Evolutionary conservation across 2,329 filamentous ascomycete genomes (phyloP), one percentile per base, ranked within the genome.

Genomic region (Graphilbum ipis-grandicollis): DNA sequence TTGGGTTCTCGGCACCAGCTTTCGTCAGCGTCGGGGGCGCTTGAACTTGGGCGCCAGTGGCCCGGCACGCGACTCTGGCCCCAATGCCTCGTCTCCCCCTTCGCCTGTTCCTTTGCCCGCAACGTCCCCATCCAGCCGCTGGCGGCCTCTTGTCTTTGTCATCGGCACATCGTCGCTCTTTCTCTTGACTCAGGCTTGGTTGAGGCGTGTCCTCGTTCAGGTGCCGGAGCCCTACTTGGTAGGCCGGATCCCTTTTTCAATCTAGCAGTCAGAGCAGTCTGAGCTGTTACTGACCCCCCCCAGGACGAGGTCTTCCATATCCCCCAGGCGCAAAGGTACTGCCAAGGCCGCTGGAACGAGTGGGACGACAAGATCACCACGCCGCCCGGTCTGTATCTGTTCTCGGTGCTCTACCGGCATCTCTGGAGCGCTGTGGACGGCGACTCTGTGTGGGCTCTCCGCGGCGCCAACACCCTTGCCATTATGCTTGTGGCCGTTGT

Each of bases 341-440:
- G 86, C 54, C 54, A 68, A 30, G 76, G 79, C 10, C 68, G 68
- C 37, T 93, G 79, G 59, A 52, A 56, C 12, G 66, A 82, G 39
- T 98, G 90, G 90, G 86, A 98, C 56, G 79, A 88, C 41, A 98
- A 96, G 54, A 90, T 98, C 51, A 98, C 90, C 0, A 98, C 90
- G 2, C 90, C 90, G 1, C 88, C 90, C 1, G 90, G 86, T 25
- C 60, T 98, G 60, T 84, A 46, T 25, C 29, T 43, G 14, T 38
- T 46, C 10, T 46, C 44, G 3, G 38, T 43, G 9, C 35, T 40
- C 17, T 35, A 42, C 10, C 17, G 34, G 22, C 9, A 17, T 2
- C 10, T 42, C 14, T 46, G 43, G 44, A 30, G 13, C 13, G 38
- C 35, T 13, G 32, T 35, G 10, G 37, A 42, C 28, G 44, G 40